A percentile compares a stretch with the other conserved stretches of the same genome.
phyloP scores from a whole-genome alignment of 2,329 filamentous ascomycete species.

The Graphium sp. region DNA sequence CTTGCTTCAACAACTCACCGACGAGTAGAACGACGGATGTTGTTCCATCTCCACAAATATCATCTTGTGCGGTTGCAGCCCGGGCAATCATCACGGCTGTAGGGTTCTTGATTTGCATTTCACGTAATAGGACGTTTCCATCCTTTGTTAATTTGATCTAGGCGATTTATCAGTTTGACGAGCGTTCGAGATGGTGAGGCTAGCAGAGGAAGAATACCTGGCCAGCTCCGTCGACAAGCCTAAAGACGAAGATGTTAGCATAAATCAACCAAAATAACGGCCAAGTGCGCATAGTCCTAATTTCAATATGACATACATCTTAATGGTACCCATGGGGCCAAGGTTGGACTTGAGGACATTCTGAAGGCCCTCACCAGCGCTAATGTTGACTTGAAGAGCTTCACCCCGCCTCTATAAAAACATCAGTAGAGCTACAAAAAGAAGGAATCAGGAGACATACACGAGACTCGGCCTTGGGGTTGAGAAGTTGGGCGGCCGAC shows the following conservation, averaged over 20 bases:
- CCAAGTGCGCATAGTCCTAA: too few relatives aligned
- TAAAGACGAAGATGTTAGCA: slow-evolving; percentile 15
- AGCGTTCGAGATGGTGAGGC: slow-evolving; percentile 1
- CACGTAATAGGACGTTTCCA: slow-evolving; percentile 68
- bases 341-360: slow-evolving; percentile 95
- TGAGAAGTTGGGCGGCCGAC: slow-evolving; percentile 96
- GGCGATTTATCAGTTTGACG: slow-evolving; percentile 9
- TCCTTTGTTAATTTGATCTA: slow-evolving; percentile 99
- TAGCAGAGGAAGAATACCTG: slow-evolving; percentile 29
- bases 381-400: slow-evolving; percentile 94
- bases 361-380: slow-evolving; percentile 78
- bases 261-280: slow-evolving; percentile 4
- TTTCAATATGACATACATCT: slow-evolving; percentile 49
- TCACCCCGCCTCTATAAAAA: slow-evolving; percentile 71
- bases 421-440: slow-evolving; percentile 23
- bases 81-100: slow-evolving; percentile 74
- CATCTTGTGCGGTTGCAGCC: slow-evolving; percentile 92
- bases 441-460: slow-evolving; percentile 34
- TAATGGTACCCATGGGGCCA: slow-evolving; percentile 84
- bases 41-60: slow-evolving; percentile 95
- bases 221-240: slow-evolving; percentile 54
- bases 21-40: slow-evolving; percentile 92
- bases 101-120: slow-evolving; percentile 95
- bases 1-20: slow-evolving; percentile 94
- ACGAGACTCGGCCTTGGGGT: slow-evolving; percentile 96